A percentile compares a stretch with the other conserved stretches of the same genome.
These are phyloP conservation scores for Alternaria sp. DNA, from an alignment of 2,329 filamentous ascomycete species.

Conservation along the genomic window DNA sequence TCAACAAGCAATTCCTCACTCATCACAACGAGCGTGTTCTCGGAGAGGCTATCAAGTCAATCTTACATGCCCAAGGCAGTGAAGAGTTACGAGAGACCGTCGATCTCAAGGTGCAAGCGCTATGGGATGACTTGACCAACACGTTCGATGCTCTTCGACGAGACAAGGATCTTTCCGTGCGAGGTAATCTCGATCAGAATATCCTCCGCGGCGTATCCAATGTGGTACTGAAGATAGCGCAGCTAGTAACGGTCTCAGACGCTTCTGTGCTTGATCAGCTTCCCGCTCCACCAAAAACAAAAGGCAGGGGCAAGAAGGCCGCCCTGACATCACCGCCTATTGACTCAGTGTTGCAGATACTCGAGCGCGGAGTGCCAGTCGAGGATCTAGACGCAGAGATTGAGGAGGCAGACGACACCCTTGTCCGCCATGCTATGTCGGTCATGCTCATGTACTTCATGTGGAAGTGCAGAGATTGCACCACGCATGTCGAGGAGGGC, in stretches of 20 bases:
- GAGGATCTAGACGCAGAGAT: slow-evolving; percentile 73
- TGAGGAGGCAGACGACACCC: slow-evolving; percentile 80
- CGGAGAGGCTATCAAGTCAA: slow-evolving; percentile 80
- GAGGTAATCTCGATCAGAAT: slow-evolving; percentile 72
- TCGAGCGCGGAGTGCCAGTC: slow-evolving; percentile 75
- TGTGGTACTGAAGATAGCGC: slow-evolving; percentile 79
- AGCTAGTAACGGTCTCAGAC: slow-evolving; percentile 81
- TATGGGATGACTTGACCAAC: slow-evolving; percentile 87
- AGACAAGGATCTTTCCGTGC: slow-evolving; percentile 74
- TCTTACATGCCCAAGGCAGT: slow-evolving; percentile 85
- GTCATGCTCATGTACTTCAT: slow-evolving; percentile 89
- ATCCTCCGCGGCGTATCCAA: slow-evolving; percentile 76
- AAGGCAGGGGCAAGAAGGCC: slow-evolving; percentile 39
- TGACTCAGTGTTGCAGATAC: slow-evolving; percentile 75
- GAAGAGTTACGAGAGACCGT: slow-evolving; percentile 89
- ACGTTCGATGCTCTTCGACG: slow-evolving; percentile 75
- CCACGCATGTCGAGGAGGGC: slow-evolving; percentile 47
- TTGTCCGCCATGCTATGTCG: slow-evolving; percentile 79
- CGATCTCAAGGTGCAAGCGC: slow-evolving; percentile 77
- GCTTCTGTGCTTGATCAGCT: slow-evolving; percentile 75
- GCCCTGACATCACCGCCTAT: slow-evolving; percentile 60
- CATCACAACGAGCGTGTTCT: slow-evolving; percentile 89
- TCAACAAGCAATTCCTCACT: slow-evolving; percentile 92
- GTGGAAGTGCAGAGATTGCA: slow-evolving; percentile 78
- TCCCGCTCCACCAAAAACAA: slow-evolving; percentile 54